phyloP scores from a whole-genome alignment of 805 yeast genomes.

The Cyberlindnera maritima region DNA sequence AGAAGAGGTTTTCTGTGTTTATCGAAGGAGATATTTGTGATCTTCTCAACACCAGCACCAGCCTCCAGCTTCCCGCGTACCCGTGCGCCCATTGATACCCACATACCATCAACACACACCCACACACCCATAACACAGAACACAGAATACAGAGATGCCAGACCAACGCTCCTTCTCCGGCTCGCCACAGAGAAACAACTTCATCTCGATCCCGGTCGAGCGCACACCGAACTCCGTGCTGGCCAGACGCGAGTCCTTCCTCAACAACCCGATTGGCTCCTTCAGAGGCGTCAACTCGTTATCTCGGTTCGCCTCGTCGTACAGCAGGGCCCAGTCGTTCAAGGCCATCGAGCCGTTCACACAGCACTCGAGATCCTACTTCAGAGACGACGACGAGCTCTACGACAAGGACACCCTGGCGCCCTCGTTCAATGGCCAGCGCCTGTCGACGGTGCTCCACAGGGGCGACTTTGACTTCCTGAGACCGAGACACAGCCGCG shows the following conservation, averaged over 20 bases:
- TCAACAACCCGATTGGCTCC: constrained; percentile 52
- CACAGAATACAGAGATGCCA: neutral
- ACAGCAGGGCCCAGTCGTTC: constrained; percentile 74
- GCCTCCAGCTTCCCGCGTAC: too few relatives aligned
- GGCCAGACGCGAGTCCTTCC: constrained; percentile 35
- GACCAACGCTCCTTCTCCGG: constrained; percentile 1
- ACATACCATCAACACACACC: neutral
- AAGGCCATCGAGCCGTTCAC: constrained; percentile 47
- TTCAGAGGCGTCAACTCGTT: constrained; percentile 66
- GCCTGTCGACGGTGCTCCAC: constrained; percentile 54
- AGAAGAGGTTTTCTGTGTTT: too few relatives aligned
- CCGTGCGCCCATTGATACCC: too few relatives aligned
- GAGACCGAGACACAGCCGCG: constrained; percentile 21
- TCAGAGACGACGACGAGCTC: constrained; percentile 59
- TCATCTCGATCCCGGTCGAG: constrained; percentile 19
- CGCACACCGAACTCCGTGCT: constrained; percentile 21
- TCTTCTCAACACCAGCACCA: too few relatives aligned
- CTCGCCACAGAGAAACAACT: constrained; percentile 11
- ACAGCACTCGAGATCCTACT: constrained; percentile 54
- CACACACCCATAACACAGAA: neutral
- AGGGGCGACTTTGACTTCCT: constrained; percentile 23
- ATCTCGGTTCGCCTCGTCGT: constrained; percentile 77
- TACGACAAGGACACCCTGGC: constrained; percentile 68
- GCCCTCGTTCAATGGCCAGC: constrained; percentile 62
- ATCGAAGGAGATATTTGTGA: too few relatives aligned